phyloP scores from a whole-genome alignment of 108 stramenopile genomes.

The Skeletonema marinoi region DNA sequence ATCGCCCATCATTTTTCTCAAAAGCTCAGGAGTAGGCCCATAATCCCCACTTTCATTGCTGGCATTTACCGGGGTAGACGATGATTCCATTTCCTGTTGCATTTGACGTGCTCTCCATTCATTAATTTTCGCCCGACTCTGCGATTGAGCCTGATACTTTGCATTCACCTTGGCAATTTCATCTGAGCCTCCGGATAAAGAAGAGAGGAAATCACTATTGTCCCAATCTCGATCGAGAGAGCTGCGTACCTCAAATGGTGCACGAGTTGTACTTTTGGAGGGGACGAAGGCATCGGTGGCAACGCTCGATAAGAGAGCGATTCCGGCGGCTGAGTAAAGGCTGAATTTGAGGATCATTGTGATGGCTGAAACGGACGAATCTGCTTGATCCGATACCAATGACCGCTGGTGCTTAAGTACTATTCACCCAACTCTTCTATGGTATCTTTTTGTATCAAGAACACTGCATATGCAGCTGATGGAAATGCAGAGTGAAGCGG shows the following conservation, averaged over 20 bases:
- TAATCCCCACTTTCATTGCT: constrained; percentile 14
- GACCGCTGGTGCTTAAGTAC: too few relatives aligned
- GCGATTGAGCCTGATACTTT: constrained; percentile 29
- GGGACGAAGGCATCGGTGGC: constrained; percentile 3
- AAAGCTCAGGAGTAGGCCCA: constrained; percentile 22
- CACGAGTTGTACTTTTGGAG: not conserved
- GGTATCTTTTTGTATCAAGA: too few relatives aligned
- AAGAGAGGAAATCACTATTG: constrained; percentile 60
- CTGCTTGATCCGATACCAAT: too few relatives aligned
- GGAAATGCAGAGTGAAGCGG: too few relatives aligned
- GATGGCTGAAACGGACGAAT: not conserved
- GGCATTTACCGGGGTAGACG: constrained; percentile 23
- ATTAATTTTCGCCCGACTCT: constrained; percentile 22
- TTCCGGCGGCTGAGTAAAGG: constrained; percentile 9
- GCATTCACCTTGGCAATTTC: constrained; percentile 44
- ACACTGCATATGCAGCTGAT: too few relatives aligned
- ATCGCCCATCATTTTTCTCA: constrained; percentile 6
- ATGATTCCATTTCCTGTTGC: constrained; percentile 12
- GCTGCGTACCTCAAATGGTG: not conserved
- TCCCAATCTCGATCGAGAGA: constrained; percentile 55
- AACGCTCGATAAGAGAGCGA: constrained; percentile 3
- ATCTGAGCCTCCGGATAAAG: constrained; percentile 32
- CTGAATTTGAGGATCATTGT: constrained; percentile 39
- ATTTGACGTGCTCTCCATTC: constrained; percentile 22
- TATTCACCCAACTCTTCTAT: too few relatives aligned